Percentiles rank a stretch among this genome's conserved stretches.
Evolutionary conservation across 345 rosid genomes (phyloP).

Genomic region (Rhizophora apiculata): DNA sequence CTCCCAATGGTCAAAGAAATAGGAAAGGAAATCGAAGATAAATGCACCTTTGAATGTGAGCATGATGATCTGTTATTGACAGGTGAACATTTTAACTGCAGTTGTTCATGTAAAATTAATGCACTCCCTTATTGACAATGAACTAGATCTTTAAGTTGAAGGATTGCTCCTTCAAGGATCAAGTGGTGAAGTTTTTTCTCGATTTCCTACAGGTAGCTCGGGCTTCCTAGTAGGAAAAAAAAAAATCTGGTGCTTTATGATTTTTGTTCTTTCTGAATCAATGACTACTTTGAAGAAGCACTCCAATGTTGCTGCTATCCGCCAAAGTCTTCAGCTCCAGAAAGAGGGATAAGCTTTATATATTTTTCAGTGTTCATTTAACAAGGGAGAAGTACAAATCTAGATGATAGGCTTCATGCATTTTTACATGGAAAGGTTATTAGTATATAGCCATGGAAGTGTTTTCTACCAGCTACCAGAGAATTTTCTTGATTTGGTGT

Average conservation of each 20-base stretch:
- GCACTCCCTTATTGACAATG: neutral
- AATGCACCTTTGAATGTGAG: slow-evolving; percentile 7
- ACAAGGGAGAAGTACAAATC: slow-evolving; percentile 1
- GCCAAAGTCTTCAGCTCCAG: neutral
- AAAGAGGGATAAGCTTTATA: neutral
- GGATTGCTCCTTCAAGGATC: neutral
- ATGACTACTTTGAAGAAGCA: too few species aligned
- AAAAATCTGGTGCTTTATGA: too few species aligned
- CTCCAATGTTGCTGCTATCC: neutral
- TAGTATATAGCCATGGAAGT: too few species aligned
- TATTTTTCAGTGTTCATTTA: neutral
- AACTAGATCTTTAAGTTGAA: neutral
- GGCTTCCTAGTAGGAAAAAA: too few species aligned
- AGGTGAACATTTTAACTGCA: slow-evolving; percentile 14
- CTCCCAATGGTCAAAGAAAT: slow-evolving; percentile 31
- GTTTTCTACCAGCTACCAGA: neutral
- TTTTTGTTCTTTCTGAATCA: too few species aligned
- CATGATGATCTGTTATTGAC: neutral
- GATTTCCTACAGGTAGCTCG: too few species aligned
- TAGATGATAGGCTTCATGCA: neutral
- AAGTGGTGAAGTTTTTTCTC: neutral
- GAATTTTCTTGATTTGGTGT: neutral
- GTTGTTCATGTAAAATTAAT: neutral
- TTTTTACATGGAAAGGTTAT: neutral
- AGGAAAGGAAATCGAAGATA: slow-evolving; percentile 46